Base-by-base conservation (phyloP, 768 basidiomycete species). In the Suillus luteus region DNA sequence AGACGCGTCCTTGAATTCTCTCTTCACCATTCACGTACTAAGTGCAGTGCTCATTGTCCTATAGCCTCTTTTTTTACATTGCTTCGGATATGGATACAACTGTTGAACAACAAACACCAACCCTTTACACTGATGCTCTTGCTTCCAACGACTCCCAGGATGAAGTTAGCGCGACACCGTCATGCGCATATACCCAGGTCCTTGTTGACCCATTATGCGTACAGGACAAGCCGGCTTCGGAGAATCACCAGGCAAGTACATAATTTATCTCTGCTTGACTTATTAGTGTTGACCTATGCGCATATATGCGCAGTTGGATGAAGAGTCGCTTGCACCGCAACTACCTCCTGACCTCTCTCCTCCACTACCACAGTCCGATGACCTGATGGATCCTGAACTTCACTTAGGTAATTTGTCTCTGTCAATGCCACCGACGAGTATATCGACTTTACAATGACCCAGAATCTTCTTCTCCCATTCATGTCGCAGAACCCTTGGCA, bases 1-100 rank as follows among this genome's bases (percentile, higher is more conserved):
- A 58, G 40, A 58, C 40, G 57, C 57, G 57, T 41, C 17, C 24
- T 27, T 41, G 38, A 19, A n/a, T 24, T 49, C 9, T 41, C 17
- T 58, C 57, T 41, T 58, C 2, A 41, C 24, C 57, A 41, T 24
- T 40, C 17, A 58, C 38, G 27, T 10, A 19, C 31, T 19, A 40
- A 41, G 57, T 27, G 40, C 27, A 27, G 57, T 27, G 24, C 57
- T 58, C 24, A 58, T 17, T 22, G 1, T 40, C 55, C 24, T 40
- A 41, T 17, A 35, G 19, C 19, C 12, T 35, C 17, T 41, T 7
- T 19, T 19, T 19, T 27, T 58, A 4, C 24, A 40, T 57, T 41
- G 17, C 24, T 58, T 58, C 37, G 41, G 57, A 58, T 58, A 58
- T 58, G 57, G 57, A 58, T 11, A 41, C 40, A 27, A 58, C 11